Conservation (phyloP, 1,284 basidiomycete species). For the Leccinum glutinopallens region DNA sequence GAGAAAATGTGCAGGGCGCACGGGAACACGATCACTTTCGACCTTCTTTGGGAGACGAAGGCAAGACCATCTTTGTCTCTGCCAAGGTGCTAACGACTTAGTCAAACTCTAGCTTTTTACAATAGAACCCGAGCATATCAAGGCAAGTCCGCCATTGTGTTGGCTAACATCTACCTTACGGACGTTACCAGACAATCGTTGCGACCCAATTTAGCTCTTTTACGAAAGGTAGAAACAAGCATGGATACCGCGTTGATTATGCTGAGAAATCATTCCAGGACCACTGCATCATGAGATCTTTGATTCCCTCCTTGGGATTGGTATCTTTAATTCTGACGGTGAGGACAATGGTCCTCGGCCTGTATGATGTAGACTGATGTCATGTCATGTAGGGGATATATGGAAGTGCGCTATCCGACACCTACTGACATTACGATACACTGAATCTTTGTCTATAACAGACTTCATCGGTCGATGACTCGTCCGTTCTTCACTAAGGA, state of each 20-base stretch:
- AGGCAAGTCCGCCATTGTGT: constrained; percentile 24
- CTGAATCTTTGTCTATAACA: constrained; percentile 15
- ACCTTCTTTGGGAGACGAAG: constrained; percentile 36
- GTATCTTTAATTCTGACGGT: constrained; percentile 65
- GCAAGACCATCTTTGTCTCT: constrained; percentile 22
- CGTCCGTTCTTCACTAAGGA: constrained; percentile 58
- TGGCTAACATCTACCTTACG: constrained; percentile 5
- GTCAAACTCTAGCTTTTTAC: constrained; percentile 26
- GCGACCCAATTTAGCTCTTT: constrained; percentile 45
- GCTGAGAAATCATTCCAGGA: constrained; percentile 24
- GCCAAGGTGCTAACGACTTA: constrained; percentile 1
- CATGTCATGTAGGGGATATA: constrained; percentile 43
- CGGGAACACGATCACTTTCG: constrained; percentile 36
- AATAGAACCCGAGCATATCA: constrained; percentile 45
- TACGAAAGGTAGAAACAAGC: constrained; percentile 40
- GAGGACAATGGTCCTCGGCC: constrained; percentile 5
- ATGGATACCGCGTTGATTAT: background rate
- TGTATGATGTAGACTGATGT: constrained; percentile 3
- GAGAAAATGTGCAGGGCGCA: constrained; percentile 18
- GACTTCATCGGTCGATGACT: constrained; percentile 60
- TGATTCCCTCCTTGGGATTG: constrained; percentile 48
- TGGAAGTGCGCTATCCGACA: constrained; percentile 46
- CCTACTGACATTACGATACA: background rate
- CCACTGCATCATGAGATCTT: constrained; percentile 29
- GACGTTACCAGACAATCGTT: constrained; percentile 32